phyloP scores from a whole-genome alignment of 2,329 filamentous ascomycete genomes.

The Beauveria sp. region DNA sequence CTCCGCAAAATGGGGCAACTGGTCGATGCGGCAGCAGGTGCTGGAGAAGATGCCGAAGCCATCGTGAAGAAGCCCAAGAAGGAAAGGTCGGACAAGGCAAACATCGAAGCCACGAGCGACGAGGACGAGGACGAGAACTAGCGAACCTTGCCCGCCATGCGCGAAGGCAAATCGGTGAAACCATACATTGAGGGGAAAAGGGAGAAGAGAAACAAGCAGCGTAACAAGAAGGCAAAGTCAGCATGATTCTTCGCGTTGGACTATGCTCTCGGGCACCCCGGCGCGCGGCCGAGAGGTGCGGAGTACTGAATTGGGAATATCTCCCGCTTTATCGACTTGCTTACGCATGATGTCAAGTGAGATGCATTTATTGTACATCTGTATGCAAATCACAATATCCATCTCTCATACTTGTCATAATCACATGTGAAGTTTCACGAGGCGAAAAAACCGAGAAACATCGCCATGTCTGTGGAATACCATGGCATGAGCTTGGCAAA shows the following conservation, averaged over 20 bases:
- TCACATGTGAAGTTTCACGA: background rate
- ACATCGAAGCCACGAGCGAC: conserved; percentile 58
- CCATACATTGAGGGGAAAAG: background rate
- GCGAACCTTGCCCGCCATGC: background rate
- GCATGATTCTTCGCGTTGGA: background rate
- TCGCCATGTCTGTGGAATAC: background rate
- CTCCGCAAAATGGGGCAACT: conserved; percentile 42
- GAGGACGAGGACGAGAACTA: conserved; percentile 50
- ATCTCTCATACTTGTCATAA: background rate
- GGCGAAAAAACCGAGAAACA: background rate
- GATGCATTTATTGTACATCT: background rate
- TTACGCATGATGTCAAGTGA: background rate
- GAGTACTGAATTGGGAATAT: background rate
- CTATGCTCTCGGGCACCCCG: background rate
- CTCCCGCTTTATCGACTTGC: background rate
- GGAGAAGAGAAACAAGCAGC: background rate
- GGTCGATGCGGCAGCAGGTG: conserved; percentile 28
- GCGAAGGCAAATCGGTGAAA: background rate
- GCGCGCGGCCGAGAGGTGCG: background rate
- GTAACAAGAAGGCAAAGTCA: background rate
- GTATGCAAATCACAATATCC: background rate
- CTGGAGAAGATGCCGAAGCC: conserved; percentile 23
- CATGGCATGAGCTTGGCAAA: background rate
- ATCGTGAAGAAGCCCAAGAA: conserved; percentile 25
- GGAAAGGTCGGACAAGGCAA: conserved; percentile 42